Evolutionary conservation across 1,284 basidiomycete genomes (phyloP).

Genomic region (Trichosporon faecale): DNA sequence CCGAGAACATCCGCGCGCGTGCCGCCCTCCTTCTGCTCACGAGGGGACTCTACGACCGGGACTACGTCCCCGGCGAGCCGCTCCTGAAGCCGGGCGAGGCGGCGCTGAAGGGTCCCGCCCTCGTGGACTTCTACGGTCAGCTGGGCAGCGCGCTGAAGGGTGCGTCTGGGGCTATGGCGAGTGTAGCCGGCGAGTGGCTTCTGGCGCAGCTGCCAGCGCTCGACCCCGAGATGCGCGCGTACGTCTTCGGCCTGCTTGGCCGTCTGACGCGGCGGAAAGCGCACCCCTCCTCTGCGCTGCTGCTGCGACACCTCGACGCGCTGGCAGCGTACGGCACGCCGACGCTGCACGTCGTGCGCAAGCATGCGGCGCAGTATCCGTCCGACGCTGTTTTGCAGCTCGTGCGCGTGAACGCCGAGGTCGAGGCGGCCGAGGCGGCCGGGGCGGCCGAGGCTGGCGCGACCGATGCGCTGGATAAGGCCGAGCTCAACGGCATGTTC

Average conservation of each 20-base stretch:
- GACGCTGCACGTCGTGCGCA: conserved; percentile 22
- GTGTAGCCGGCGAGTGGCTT: conserved; percentile 28
- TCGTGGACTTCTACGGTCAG: conserved; percentile 42
- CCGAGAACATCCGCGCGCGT: conserved; percentile 8
- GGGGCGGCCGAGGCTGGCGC: neutral
- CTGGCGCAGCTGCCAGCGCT: conserved; percentile 32
- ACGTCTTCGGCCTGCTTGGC: conserved; percentile 24
- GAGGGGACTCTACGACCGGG: conserved; percentile 42
- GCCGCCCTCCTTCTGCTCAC: conserved; percentile 39
- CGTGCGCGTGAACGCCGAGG: conserved; percentile 28
- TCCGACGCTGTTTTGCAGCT: conserved; percentile 33
- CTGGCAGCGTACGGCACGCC: conserved; percentile 15
- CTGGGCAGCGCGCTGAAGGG: conserved; percentile 32
- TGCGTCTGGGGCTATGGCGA: conserved; percentile 32
- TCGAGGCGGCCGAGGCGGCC: neutral
- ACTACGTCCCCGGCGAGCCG: conserved; percentile 38
- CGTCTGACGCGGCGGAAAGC: conserved; percentile 30
- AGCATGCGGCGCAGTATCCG: conserved; percentile 37
- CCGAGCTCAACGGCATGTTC: conserved; percentile 24
- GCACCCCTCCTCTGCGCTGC: conserved; percentile 39
- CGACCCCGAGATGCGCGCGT: conserved; percentile 39
- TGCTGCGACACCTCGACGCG: conserved; percentile 38
- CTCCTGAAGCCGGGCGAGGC: conserved; percentile 19
- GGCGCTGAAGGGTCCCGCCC: conserved; percentile 30
- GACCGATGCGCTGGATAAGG: neutral